phyloP scores from a whole-genome alignment of 2,329 filamentous ascomycete genomes.

The Cercospora sp. region DNA sequence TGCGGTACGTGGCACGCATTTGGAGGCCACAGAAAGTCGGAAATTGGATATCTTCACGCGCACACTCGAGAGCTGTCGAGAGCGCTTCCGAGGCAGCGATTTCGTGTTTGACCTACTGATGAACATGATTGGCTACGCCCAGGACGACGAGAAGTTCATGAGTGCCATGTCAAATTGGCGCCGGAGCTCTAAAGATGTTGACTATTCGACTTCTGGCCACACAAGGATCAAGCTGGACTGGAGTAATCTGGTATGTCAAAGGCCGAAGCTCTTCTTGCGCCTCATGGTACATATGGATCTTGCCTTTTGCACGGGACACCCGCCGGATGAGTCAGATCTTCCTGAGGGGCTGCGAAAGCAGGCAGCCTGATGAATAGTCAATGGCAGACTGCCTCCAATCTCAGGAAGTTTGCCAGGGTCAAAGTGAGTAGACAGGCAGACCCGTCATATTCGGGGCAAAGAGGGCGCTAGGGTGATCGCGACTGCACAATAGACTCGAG shows the following conservation, averaged over 20 bases:
- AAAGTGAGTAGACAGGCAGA: background rate
- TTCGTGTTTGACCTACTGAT: constrained; percentile 23
- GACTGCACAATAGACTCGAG: background rate
- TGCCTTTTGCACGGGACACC: constrained; percentile 24
- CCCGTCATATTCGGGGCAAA: background rate
- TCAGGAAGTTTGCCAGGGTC: background rate
- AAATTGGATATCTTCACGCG: constrained; percentile 26
- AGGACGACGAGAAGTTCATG: constrained; percentile 26
- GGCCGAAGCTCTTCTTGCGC: constrained; percentile 24
- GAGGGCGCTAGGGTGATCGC: background rate
- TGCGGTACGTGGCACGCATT: constrained; percentile 23
- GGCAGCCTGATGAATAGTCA: background rate
- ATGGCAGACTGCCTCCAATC: background rate
- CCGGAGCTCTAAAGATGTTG: constrained; percentile 12
- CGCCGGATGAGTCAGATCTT: constrained; percentile 26
- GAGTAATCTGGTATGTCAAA: constrained; percentile 25
- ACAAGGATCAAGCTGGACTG: constrained; percentile 25
- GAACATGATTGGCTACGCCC: constrained; percentile 27
- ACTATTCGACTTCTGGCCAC: background rate
- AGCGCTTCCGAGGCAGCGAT: constrained; percentile 25
- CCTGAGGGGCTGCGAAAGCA: constrained; percentile 21
- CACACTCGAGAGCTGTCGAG: constrained; percentile 22
- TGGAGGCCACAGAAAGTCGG: constrained; percentile 22
- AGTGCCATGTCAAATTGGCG: constrained; percentile 27
- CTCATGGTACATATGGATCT: constrained; percentile 25